These are phyloP conservation scores for Massospora cicadina DNA, from an alignment of 371 early-diverging fungal species.

Conservation along the genomic window DNA sequence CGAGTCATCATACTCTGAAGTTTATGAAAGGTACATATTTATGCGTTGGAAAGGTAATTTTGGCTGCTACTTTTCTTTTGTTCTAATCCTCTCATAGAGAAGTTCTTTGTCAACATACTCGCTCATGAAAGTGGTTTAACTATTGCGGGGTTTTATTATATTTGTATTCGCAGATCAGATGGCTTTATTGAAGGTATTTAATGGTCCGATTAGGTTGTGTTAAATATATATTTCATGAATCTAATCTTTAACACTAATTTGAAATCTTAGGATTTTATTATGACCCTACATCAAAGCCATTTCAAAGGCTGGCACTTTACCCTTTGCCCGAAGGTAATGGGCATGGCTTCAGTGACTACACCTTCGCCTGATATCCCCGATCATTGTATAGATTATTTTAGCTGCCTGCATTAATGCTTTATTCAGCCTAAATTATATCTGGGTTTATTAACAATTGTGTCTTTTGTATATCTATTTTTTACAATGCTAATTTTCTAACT, in stretches of 20 bases:
- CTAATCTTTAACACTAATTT: neutral
- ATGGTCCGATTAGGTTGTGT: neutral
- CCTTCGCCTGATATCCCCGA: constrained; percentile 10
- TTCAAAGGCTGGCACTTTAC: constrained; percentile 13
- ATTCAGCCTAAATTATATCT: no score
- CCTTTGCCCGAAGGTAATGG: constrained; percentile 14
- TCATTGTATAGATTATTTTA: neutral
- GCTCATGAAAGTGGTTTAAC: constrained; percentile 29
- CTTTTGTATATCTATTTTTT: no score
- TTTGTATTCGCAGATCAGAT: constrained; percentile 27
- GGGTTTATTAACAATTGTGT: no score
- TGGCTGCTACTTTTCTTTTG: neutral
- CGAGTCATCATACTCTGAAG: neutral
- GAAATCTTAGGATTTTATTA: constrained; percentile 14
- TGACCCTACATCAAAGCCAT: constrained; percentile 16
- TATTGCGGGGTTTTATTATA: constrained; percentile 37
- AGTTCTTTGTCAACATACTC: constrained; percentile 26
- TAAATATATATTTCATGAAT: neutral
- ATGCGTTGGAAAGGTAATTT: constrained; percentile 39
- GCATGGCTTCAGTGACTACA: constrained; percentile 12
- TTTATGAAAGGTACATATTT: constrained; percentile 24
- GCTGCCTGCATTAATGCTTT: neutral
- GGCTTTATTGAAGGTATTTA: constrained; percentile 28
- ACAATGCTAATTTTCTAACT: no score
- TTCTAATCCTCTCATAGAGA: constrained; percentile 18